These are phyloP conservation scores for Bipolaris victoriae DNA, from an alignment of 2,329 filamentous ascomycete species.

Conservation along the genomic window DNA sequence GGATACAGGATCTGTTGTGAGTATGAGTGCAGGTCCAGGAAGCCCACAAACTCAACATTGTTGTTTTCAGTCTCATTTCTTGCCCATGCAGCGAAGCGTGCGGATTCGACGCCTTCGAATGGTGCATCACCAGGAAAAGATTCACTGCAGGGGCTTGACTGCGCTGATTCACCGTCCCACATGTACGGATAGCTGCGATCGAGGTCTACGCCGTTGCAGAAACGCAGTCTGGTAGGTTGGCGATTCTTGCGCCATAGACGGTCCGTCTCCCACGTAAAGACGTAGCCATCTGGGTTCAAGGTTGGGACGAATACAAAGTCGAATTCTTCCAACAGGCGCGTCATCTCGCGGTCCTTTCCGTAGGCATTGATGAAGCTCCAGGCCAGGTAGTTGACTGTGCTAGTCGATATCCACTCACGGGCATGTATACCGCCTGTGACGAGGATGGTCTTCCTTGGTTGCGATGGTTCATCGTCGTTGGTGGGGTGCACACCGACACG, in stretches of 20 bases:
- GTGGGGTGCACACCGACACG: slow-evolving; percentile 70
- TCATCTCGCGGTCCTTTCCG: slow-evolving; percentile 72
- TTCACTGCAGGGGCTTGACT: slow-evolving; percentile 84
- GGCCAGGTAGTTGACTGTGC: slow-evolving; percentile 87
- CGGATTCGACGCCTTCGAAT: slow-evolving; percentile 83
- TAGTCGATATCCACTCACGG: slow-evolving; percentile 94
- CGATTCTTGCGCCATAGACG: slow-evolving; percentile 94
- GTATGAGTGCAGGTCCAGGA: slow-evolving; percentile 92
- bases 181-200: slow-evolving; percentile 85
- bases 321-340: slow-evolving; percentile 79
- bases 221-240: slow-evolving; percentile 79
- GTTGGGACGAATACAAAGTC: slow-evolving; percentile 89
- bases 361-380: slow-evolving; percentile 87
- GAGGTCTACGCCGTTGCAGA: slow-evolving; percentile 87
- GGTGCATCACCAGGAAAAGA: slow-evolving; percentile 83
- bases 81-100: slow-evolving; percentile 79
- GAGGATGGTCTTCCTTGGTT: slow-evolving; percentile 75
- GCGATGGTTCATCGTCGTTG: slow-evolving; percentile 53
- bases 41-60: slow-evolving; percentile 78
- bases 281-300: slow-evolving; percentile 91
- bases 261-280: slow-evolving; percentile 91
- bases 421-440: slow-evolving; percentile 89
- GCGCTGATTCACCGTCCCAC: slow-evolving; percentile 72
- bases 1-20: slow-evolving; percentile 94
- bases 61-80: slow-evolving; percentile 74